Evolutionary conservation across 257 asterid species (phyloP).

Genomic region (Striga asiatica): DNA sequence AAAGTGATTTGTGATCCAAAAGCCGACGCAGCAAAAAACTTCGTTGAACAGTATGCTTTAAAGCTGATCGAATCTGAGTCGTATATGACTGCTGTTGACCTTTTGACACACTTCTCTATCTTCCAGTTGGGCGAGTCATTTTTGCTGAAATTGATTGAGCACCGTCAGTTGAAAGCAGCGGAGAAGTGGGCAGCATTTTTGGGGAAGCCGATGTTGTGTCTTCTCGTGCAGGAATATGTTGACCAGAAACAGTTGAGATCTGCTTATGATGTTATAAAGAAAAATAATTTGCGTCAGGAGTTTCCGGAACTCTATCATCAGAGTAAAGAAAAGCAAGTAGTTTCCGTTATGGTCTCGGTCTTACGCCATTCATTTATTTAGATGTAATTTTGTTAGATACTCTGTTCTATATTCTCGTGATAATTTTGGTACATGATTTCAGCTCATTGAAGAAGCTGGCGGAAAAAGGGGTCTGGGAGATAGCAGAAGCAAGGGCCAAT

Average conservation of each 20-base stretch:
- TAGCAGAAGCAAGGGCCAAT: slow-evolving; percentile 74
- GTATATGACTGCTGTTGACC: slow-evolving; percentile 50
- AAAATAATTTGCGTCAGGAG: slow-evolving; percentile 53
- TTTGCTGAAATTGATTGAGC: slow-evolving; percentile 56
- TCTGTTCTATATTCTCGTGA: slow-evolving; percentile 1
- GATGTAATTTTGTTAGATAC: not conserved
- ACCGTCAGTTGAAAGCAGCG: slow-evolving; percentile 57
- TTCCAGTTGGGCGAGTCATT: slow-evolving; percentile 46
- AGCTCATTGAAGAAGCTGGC: slow-evolving; percentile 88
- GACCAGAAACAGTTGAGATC: slow-evolving; percentile 36
- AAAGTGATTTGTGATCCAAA: slow-evolving; percentile 26
- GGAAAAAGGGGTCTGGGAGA: slow-evolving; percentile 90
- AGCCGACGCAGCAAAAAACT: slow-evolving; percentile 33
- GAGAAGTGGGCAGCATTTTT: slow-evolving; percentile 86
- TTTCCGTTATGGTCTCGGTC: slow-evolving; percentile 12
- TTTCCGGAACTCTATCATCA: slow-evolving; percentile 78
- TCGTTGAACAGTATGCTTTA: slow-evolving; percentile 48
- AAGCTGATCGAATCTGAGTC: slow-evolving; percentile 45
- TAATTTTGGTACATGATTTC: slow-evolving; percentile 23
- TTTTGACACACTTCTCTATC: slow-evolving; percentile 67
- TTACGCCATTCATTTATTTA: slow-evolving; percentile 12
- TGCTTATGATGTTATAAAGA: slow-evolving; percentile 60
- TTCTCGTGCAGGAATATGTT: slow-evolving; percentile 57
- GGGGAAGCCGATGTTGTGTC: slow-evolving; percentile 60
- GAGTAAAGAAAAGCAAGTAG: slow-evolving; percentile 73